These are phyloP conservation scores for Xylariaceae sp. DNA, from an alignment of 2,329 filamentous ascomycete species.

Conservation along the genomic window DNA sequence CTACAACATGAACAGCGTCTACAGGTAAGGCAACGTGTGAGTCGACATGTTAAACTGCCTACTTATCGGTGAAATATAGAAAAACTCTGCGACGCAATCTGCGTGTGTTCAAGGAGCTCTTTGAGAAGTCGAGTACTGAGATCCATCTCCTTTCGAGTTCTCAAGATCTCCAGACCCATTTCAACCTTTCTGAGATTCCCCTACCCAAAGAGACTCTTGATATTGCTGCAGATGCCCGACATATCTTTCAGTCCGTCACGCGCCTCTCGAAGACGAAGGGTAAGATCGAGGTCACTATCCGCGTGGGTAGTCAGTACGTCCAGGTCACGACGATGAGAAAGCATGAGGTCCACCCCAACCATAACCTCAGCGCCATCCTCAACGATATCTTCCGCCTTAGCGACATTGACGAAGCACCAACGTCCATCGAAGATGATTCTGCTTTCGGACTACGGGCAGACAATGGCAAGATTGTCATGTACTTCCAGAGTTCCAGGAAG, in stretches of 20 bases:
- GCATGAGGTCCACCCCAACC: constrained; percentile 60
- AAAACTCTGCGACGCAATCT: constrained; percentile 62
- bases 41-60: not conserved
- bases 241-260: constrained; percentile 60
- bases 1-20: constrained; percentile 70
- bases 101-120: constrained; percentile 55
- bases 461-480: constrained; percentile 66
- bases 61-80: constrained; percentile 29
- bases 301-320: constrained; percentile 64
- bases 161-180: constrained; percentile 60
- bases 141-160: constrained; percentile 62
- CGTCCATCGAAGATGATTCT: constrained; percentile 61
- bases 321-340: constrained; percentile 65
- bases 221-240: constrained; percentile 60
- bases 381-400: constrained; percentile 66
- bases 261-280: constrained; percentile 63
- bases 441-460: constrained; percentile 63
- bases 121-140: constrained; percentile 60
- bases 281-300: constrained; percentile 64
- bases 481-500: constrained; percentile 63
- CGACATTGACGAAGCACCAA: constrained; percentile 62
- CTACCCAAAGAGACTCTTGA: constrained; percentile 66
- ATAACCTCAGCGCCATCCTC: constrained; percentile 57
- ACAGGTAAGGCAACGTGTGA: constrained; percentile 41
- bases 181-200: constrained; percentile 61